These are phyloP conservation scores for Yarrowia divulgata DNA, from an alignment of 805 yeast species.

Conservation along the genomic window DNA sequence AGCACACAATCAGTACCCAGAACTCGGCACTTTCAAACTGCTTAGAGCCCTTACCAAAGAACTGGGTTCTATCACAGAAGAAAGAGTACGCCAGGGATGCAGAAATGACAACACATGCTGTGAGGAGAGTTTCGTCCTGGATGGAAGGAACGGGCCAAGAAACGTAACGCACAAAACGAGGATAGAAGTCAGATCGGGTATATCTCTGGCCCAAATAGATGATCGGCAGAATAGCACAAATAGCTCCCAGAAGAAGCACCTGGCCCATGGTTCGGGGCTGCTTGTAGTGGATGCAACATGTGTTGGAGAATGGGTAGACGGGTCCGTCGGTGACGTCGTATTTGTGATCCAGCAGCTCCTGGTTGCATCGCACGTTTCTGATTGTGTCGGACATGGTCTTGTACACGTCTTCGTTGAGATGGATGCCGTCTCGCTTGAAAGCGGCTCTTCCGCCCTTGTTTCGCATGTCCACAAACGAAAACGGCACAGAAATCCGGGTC, in stretches of 20 bases:
- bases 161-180: conserved; percentile 35
- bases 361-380: conserved; percentile 45
- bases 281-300: conserved; percentile 44
- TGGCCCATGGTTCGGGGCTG: conserved; percentile 37
- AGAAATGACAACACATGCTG: conserved; percentile 38
- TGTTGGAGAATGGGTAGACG: conserved; percentile 43
- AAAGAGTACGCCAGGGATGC: conserved; percentile 43
- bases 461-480: conserved; percentile 42
- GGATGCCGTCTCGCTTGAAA: conserved; percentile 42
- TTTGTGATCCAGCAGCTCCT: conserved; percentile 39
- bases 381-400: conserved; percentile 42
- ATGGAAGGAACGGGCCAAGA: conserved; percentile 35
- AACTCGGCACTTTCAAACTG: conserved; percentile 42
- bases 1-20: conserved; percentile 32
- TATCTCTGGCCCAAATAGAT: conserved; percentile 24
- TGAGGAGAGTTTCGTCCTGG: conserved; percentile 24
- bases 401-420: conserved; percentile 42
- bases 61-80: conserved; percentile 44
- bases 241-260: conserved; percentile 20
- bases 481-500: conserved; percentile 42
- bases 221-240: conserved; percentile 41
- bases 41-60: conserved; percentile 43
- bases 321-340: conserved; percentile 15
- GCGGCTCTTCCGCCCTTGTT: conserved; percentile 39
- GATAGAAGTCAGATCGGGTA: conserved; percentile 24